Percentiles rank a stretch among this genome's conserved stretches.
Conservation (phyloP, 2,329 filamentous ascomycete species). For the Ophiosphaerella herpotricha region DNA sequence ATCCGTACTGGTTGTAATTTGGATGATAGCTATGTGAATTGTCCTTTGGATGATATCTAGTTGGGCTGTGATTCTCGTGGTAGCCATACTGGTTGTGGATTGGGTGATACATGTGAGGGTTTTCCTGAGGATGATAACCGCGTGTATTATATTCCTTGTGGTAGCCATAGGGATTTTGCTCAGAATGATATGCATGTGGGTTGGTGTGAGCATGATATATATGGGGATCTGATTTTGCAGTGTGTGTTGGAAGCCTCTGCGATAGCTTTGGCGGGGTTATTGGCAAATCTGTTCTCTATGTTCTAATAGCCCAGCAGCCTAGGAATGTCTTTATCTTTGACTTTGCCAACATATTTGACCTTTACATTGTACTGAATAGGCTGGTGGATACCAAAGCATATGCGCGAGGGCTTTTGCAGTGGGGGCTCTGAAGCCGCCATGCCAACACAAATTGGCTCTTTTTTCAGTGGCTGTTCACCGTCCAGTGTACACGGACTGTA, state of each 20-base stretch:
- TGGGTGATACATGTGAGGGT: background rate
- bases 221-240: too few species aligned
- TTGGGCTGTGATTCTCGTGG: background rate
- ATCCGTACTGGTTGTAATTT: background rate
- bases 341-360: background rate
- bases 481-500: background rate
- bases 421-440: background rate
- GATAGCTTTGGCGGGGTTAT: too few species aligned
- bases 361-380: constrained; percentile 7
- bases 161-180: background rate
- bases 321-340: background rate
- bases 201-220: too few species aligned
- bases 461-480: background rate
- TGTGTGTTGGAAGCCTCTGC: too few species aligned
- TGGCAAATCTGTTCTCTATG: background rate
- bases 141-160: background rate
- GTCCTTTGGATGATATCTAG: background rate
- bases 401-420: background rate
- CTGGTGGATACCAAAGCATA: constrained; percentile 9
- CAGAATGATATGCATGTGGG: too few species aligned
- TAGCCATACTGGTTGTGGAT: background rate
- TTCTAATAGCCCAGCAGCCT: constrained; percentile 4
- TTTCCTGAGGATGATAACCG: background rate
- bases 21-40: background rate
- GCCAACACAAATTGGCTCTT: background rate